Evolutionary conservation across 2,329 filamentous ascomycete genomes (phyloP), one percentile per base, ranked within the genome.

Genomic region (Stachybotrys chlorohalonatus): DNA sequence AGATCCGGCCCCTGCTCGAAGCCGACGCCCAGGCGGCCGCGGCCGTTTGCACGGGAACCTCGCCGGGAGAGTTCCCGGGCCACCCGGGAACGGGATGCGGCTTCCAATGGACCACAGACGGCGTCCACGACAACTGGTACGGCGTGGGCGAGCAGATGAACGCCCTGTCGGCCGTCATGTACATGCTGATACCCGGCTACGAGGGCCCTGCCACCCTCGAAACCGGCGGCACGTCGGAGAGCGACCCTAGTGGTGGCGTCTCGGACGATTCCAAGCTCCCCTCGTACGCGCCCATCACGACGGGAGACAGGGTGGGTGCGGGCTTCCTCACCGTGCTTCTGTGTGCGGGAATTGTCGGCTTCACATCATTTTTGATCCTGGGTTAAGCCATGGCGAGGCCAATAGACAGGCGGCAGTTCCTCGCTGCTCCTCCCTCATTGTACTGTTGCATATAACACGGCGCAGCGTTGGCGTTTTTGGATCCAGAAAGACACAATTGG

Each of bases 71-170:
- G 5, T 84, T 74, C 67, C 71, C 68, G 17, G 86, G 85, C 5
- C 70, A 72, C 11, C 64, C 78, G 4, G 78, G 82, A 45, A 83
- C 82, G 30, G 80, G 81, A 7, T 90, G 87, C 65, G 86, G 86
- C n/a, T 82, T 86, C 62, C 73, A 74, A 53, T 90, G 86, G 86
- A 78, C 78, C 24, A 62, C 69, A 7, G 70, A 68, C 17, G 69
- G 68, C 5, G 65, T 60, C 2, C 89, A 81, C 61, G 86, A 89
- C 63, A 81, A 80, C 6, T 65, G 71, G 17, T 73, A 73, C 11
- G 86, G 86, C 53, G 84, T 89, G 8, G 86, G 86, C 47, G 76
- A 86, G 66, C 83, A 89, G 74, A 86, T 89, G 79, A 84, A 80
- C 60, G 84, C 83, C 0, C 72, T 88, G 31, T 78, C 81, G 31